phyloP scores from a whole-genome alignment of 2,329 filamentous ascomycete genomes.

The Stenocarpella maydis region DNA sequence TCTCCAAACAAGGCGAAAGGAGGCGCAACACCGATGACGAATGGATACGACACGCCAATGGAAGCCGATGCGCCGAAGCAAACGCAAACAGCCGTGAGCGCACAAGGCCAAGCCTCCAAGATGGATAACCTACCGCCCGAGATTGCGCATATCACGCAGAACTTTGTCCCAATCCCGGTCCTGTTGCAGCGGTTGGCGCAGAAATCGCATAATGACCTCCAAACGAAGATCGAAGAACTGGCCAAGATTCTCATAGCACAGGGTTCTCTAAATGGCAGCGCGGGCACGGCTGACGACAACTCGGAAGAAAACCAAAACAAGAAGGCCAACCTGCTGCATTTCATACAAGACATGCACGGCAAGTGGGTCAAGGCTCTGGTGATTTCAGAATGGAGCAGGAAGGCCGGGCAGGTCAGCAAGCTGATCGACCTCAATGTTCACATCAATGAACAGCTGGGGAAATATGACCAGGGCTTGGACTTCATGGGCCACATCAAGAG shows the following conservation, averaged over 20 bases:
- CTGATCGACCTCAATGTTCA: constrained; percentile 87
- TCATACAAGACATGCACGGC: constrained; percentile 79
- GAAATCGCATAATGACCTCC: constrained; percentile 80
- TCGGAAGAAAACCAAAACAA: constrained; percentile 75
- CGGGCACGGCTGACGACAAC: constrained; percentile 59
- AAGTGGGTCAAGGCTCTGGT: constrained; percentile 95
- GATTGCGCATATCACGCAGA: constrained; percentile 75
- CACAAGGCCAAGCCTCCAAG: constrained; percentile 45
- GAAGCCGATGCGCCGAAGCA: constrained; percentile 38
- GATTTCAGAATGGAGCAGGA: constrained; percentile 87
- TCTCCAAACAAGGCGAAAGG: constrained; percentile 47
- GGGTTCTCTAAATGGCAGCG: constrained; percentile 58
- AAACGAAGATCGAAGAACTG: constrained; percentile 74
- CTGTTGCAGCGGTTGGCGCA: constrained; percentile 83
- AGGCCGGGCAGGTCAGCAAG: constrained; percentile 80
- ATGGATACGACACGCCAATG: constrained; percentile 42
- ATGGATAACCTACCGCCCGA: constrained; percentile 69
- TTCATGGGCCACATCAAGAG: constrained; percentile 77
- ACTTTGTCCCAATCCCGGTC: constrained; percentile 78
- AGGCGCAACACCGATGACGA: constrained; percentile 42
- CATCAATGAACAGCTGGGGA: constrained; percentile 68
- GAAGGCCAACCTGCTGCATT: constrained; percentile 78
- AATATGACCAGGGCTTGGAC: constrained; percentile 68
- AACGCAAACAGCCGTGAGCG: constrained; percentile 38
- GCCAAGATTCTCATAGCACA: constrained; percentile 70